Base-by-base conservation (phyloP, 345 rosid species). In the Jatropha curcas region DNA sequence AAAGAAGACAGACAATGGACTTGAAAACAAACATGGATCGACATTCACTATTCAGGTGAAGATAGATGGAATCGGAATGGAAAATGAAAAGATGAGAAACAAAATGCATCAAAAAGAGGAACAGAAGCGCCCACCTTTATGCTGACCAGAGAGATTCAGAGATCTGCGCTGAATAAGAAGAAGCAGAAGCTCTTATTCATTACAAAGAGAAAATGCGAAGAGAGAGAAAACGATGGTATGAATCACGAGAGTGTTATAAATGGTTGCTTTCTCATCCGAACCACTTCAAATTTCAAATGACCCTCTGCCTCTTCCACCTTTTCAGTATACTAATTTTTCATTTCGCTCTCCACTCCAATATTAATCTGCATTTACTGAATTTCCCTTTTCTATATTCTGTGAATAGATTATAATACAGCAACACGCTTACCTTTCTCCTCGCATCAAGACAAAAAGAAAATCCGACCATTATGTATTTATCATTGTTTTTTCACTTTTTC, bases 211-310 rank as follows among this genome's bases (percentile, higher is more conserved):
- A 65, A 20, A 22, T 16, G 37, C 6, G 28, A 12, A 56, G 65
- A 19, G 75, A 35, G 46, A 67, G 75, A 22, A 60, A 19, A 63
- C 7, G 72, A 66, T 5, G 71, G 76, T 55, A 46, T 41, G 71
- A 75, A 78, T 83, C 86, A 81, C 83, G 86, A 79, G 86, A 81
- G 25, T 67, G 53, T 20, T 41, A 74, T 65, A 50, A 76, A 76
- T 77, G 72, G 57, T 6, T 24, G 51, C 50, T 45, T 46, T 45
- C 35, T 27, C 27, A 12, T 27, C 24, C 33, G 24, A 60, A 20
- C 41, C 28, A 62, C 66, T 62, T 62, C 50, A 62, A 62, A 62
- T 62, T 62, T 62, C 67, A 62, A 62, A 62, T 20, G 4, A 14
- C 28, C 37, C 43, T 60, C 33, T 33, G 9, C n/a, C 9, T 41